Evolutionary conservation across 352 stramenopile species (phyloP).

Genomic region (Globisporangium cystogenes): DNA sequence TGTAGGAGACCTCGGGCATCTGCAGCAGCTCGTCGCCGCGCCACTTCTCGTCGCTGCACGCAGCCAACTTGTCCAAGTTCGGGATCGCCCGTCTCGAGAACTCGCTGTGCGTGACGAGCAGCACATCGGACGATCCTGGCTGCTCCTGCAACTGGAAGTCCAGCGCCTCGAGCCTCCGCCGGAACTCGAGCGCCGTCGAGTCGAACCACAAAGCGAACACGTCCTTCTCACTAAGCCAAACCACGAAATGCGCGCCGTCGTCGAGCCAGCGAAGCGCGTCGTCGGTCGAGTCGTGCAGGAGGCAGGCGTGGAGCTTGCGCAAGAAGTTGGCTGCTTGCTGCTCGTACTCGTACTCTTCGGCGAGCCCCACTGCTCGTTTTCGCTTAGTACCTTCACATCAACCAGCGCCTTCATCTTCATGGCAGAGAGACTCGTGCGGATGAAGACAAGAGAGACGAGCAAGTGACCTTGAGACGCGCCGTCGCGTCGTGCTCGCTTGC

Average conservation of each 20-base stretch:
- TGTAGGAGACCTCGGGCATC: constrained; percentile 33
- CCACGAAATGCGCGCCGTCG: constrained; percentile 2
- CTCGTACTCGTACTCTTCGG: not conserved
- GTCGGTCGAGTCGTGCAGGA: not conserved
- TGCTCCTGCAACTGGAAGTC: constrained; percentile 4
- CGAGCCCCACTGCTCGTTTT: not conserved
- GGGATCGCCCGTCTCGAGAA: constrained; percentile 3
- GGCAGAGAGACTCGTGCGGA: no score
- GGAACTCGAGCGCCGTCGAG: not conserved
- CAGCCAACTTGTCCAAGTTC: not conserved
- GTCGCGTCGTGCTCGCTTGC: not conserved
- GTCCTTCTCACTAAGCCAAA: not conserved
- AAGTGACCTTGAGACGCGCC: not conserved
- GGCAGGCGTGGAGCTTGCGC: constrained; percentile 4
- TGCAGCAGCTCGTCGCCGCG: constrained; percentile 5
- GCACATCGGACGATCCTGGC: not conserved
- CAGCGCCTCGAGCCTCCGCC: constrained; percentile 2
- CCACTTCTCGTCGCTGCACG: not conserved
- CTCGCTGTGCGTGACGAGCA: constrained; percentile 2
- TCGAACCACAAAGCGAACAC: constrained; percentile 1
- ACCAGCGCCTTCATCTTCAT: not conserved
- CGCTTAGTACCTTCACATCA: not conserved
- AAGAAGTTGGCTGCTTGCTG: not conserved
- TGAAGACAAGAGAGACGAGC: not conserved
- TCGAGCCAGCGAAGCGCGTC: constrained; percentile 4